These are phyloP conservation scores for Plasmodium gaboni DNA, from an alignment of 169 alveolate species.

Conservation along the genomic window DNA sequence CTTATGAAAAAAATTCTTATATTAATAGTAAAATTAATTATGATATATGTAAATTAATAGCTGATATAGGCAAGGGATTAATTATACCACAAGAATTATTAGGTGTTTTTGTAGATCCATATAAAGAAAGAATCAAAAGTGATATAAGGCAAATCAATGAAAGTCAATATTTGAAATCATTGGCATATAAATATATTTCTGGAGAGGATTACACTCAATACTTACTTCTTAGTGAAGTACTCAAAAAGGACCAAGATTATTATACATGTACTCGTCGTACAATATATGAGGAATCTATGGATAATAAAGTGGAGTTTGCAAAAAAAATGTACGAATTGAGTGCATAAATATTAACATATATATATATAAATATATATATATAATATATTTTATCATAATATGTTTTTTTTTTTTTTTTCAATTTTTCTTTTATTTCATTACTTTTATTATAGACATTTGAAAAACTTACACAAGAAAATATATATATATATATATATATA, in stretches of 20 bases:
- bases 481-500: too few species aligned
- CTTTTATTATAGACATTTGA: too few species aligned
- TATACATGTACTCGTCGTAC: constrained; percentile 22
- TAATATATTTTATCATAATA: too few species aligned
- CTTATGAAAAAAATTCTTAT: constrained; percentile 90
- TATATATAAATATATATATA: too few species aligned
- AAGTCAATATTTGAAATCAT: constrained; percentile 51
- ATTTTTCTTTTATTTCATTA: too few species aligned
- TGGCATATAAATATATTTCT: constrained; percentile 58
- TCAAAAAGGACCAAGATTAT: constrained; percentile 40
- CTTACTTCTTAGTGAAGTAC: constrained; percentile 37
- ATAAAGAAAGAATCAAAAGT: constrained; percentile 66
- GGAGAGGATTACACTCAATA: constrained; percentile 72
- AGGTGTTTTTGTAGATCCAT: constrained; percentile 72
- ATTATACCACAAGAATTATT: constrained; percentile 56
- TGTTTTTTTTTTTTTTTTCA: too few species aligned
- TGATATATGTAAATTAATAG: constrained; percentile 83
- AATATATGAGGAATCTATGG: constrained; percentile 53
- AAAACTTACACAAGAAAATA: too few species aligned
- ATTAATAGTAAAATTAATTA: constrained; percentile 85
- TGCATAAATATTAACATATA: constrained; percentile 8
- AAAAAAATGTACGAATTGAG: constrained; percentile 52
- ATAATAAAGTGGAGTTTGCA: constrained; percentile 54
- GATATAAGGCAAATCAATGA: constrained; percentile 65
- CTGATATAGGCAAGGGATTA: constrained; percentile 70